Evolutionary conservation across 306 rosid species (phyloP).

Genomic region (Trifolium pratense): DNA sequence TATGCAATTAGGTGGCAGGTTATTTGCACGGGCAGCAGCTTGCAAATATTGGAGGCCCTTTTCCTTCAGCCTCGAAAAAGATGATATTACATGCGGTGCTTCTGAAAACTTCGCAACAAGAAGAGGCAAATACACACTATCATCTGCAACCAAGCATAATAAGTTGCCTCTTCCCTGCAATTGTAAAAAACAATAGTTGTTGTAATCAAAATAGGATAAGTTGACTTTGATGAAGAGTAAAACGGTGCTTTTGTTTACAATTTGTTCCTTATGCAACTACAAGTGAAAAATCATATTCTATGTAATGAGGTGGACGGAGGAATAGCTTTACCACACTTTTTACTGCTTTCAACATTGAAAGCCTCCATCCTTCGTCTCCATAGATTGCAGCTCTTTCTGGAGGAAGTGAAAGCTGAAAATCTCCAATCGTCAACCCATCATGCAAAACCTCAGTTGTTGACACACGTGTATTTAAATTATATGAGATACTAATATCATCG

Average conservation of each 20-base stretch:
- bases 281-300: slow-evolving; percentile 24
- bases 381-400: slow-evolving; percentile 82
- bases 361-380: slow-evolving; percentile 83
- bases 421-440: slow-evolving; percentile 44
- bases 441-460: slow-evolving; percentile 50
- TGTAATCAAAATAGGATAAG: slow-evolving; percentile 37
- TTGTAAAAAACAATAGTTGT: slow-evolving; percentile 47
- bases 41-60: slow-evolving; percentile 73
- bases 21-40: slow-evolving; percentile 67
- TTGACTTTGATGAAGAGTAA: slow-evolving; percentile 30
- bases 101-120: slow-evolving; percentile 63
- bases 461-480: slow-evolving; percentile 52
- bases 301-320: slow-evolving; percentile 23
- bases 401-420: slow-evolving; percentile 62
- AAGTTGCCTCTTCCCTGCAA: slow-evolving; percentile 67
- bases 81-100: slow-evolving; percentile 60
- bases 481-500: slow-evolving; percentile 66
- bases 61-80: slow-evolving; percentile 72
- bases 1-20: slow-evolving; percentile 60
- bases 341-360: slow-evolving; percentile 60
- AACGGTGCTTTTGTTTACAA: slow-evolving; percentile 23
- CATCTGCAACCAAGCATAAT: slow-evolving; percentile 81
- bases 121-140: slow-evolving; percentile 76
- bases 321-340: slow-evolving; percentile 53
- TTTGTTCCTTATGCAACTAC: slow-evolving; percentile 17